Evolutionary conservation across 345 rosid genomes (phyloP), one percentile per base, ranked within the genome.

Genomic region (Carallia pectinifolia): DNA sequence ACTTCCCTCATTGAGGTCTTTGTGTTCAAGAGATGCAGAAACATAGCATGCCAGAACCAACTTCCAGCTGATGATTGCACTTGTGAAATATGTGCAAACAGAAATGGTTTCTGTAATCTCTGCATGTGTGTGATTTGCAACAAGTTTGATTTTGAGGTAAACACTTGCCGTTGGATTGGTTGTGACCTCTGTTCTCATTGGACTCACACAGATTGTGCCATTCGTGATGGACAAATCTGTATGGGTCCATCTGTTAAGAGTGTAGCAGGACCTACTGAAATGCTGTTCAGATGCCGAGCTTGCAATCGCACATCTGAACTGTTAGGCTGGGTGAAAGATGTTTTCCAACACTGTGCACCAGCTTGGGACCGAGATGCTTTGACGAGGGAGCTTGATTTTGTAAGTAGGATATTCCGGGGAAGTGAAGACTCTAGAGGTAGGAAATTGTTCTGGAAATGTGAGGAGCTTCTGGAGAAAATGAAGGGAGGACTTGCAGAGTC

Each of bases 141-240:
- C 87, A 95, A 95, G 87, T 92, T 95, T 53, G 98, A 95, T 79
- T 92, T 95, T 81, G 94, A 87, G 56, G 97, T 90, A 68, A 92
- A 95, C 76, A 92, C 99, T 5, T 92, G 97, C 76, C 97, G 99
- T 70, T 95, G 99, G 99, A 83, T 95, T 31, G 98, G 99, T 27
- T 95, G 99, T 0, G 98, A 95, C 34, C 73, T 95, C 77, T 95
- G 99, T 68, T 90, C 98, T 65, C 99, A 95, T 58, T 95, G 99
- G 99, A 92, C 98, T 66, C 99, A 95, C 83, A 92, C 99, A 1
- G 99, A 92, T 74, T 95, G 99, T 80, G 99, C 98, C 4, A 92
- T 92, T 53, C 91, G 96, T 16, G 97, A 96, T 50, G 93, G 88
- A 61, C 93, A 88, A 81, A 90, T 96, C 64, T 85, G 83, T 30